A percentile compares a stretch with the other conserved stretches of the same genome.
Conservation (phyloP, 192 early-diverging fungal genomes). For the Coemansia sp. region DNA sequence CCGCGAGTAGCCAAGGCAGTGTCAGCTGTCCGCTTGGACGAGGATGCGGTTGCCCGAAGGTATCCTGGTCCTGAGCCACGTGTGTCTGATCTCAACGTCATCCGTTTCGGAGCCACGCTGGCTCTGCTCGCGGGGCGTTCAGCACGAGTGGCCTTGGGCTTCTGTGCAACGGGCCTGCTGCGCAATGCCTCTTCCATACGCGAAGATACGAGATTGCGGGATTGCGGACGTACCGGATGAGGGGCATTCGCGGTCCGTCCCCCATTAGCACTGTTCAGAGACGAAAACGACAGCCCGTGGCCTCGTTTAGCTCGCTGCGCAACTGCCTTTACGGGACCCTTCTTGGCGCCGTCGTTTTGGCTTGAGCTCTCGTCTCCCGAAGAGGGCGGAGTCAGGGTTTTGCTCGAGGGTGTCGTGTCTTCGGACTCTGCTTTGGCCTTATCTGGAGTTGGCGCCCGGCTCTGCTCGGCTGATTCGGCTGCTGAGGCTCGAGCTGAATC, state of each 20-base stretch:
- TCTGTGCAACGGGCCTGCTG: background rate
- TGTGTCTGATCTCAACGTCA: constrained; percentile 41
- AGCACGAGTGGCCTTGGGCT: constrained; percentile 5
- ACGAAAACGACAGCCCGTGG: constrained; percentile 42
- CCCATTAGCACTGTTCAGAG: constrained; percentile 14
- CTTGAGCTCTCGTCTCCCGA: constrained; percentile 16
- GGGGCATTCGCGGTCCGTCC: constrained; percentile 8
- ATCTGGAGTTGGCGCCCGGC: constrained; percentile 22
- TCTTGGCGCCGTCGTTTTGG: constrained; percentile 1
- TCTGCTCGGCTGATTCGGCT: constrained; percentile 14
- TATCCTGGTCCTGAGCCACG: constrained; percentile 28
- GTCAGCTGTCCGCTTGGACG: constrained; percentile 31
- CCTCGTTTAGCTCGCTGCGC: constrained; percentile 17
- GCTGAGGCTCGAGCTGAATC: constrained; percentile 37
- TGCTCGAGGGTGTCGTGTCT: constrained; percentile 2
- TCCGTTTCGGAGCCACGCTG: constrained; percentile 12
- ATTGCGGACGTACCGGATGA: constrained; percentile 30
- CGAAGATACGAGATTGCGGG: constrained; percentile 32
- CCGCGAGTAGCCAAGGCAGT: constrained; percentile 12
- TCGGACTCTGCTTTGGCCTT: constrained; percentile 6
- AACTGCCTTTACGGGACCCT: background rate
- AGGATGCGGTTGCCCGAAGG: constrained; percentile 43
- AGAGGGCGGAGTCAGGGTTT: background rate
- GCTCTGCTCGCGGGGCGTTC: constrained; percentile 17
- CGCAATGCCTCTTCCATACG: constrained; percentile 51